These are phyloP conservation scores for Boletus vermiculosoides DNA, from an alignment of 768 basidiomycete species.

Conservation along the genomic window DNA sequence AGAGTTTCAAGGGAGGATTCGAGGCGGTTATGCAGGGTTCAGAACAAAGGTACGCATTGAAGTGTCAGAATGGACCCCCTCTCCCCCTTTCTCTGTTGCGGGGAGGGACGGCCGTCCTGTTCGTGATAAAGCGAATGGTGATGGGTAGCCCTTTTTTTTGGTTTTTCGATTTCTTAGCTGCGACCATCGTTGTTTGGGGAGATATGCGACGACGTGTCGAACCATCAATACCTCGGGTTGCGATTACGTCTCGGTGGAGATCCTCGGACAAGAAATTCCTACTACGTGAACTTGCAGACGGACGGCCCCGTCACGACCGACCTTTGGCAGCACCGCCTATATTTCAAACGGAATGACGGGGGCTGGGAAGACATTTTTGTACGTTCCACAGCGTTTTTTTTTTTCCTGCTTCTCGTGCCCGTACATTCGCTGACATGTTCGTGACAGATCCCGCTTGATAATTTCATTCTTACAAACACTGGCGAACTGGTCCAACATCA, in stretches of 20 bases:
- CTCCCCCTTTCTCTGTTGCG: background rate
- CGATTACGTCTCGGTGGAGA: slow-evolving; percentile 78
- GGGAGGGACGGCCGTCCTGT: background rate
- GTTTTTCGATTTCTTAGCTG: slow-evolving; percentile 39
- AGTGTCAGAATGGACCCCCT: background rate
- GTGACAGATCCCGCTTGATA: slow-evolving; percentile 74
- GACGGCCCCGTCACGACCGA: slow-evolving; percentile 78
- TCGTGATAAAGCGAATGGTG: background rate
- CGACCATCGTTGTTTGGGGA: slow-evolving; percentile 88
- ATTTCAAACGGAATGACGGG: slow-evolving; percentile 61
- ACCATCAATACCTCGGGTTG: slow-evolving; percentile 77
- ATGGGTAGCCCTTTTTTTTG: background rate
- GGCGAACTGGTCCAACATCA: slow-evolving; percentile 70
- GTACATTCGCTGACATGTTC: background rate
- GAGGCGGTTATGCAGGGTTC: slow-evolving; percentile 90
- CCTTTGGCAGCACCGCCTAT: slow-evolving; percentile 95
- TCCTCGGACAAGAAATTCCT: slow-evolving; percentile 74
- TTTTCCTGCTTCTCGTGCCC: background rate
- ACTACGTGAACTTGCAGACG: slow-evolving; percentile 92
- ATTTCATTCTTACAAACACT: slow-evolving; percentile 71
- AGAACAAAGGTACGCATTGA: slow-evolving; percentile 65
- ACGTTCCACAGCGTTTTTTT: slow-evolving; percentile 31
- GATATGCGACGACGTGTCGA: slow-evolving; percentile 77
- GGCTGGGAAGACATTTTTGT: slow-evolving; percentile 84
- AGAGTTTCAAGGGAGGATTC: slow-evolving; percentile 63